A percentile compares a stretch with the other conserved stretches of the same genome.
phyloP scores from a whole-genome alignment of 2,329 filamentous ascomycete genomes.

The Fusarium sarcochroum region DNA sequence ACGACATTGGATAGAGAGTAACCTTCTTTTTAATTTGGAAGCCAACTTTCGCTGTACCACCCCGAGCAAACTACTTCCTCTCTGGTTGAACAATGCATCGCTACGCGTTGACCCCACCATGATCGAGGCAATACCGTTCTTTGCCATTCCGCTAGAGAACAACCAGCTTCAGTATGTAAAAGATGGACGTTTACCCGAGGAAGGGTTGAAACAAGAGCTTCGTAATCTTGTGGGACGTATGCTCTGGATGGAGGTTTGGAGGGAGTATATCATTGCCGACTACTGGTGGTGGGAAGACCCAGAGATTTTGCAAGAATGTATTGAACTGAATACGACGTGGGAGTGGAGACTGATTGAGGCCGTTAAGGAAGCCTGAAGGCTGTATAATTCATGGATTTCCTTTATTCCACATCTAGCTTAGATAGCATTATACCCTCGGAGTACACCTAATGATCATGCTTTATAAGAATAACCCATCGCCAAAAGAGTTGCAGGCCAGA shows the following conservation, averaged over 20 bases:
- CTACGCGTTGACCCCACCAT: conserved; percentile 62
- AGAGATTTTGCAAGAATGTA: conserved; percentile 67
- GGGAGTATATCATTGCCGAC: conserved; percentile 61
- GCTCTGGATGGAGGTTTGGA: conserved; percentile 74
- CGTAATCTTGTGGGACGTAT: conserved; percentile 67
- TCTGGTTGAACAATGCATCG: conserved; percentile 69
- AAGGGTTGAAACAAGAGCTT: conserved; percentile 60
- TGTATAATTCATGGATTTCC: no score
- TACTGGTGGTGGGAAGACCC: conserved; percentile 74
- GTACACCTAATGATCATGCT: not conserved
- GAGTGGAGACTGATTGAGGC: conserved; percentile 70
- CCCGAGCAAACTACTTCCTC: conserved; percentile 69
- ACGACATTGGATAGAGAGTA: conserved; percentile 71
- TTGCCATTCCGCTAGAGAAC: conserved; percentile 54
- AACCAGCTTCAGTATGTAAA: conserved; percentile 28
- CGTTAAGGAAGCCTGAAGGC: conserved; percentile 58
- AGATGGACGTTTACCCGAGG: conserved; percentile 45
- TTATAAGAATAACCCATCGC: no score
- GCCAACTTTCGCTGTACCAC: conserved; percentile 70
- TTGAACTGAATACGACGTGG: conserved; percentile 67
- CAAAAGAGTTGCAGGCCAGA: no score
- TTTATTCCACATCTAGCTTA: not conserved
- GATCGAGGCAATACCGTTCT: conserved; percentile 62
- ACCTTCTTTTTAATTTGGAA: conserved; percentile 72
- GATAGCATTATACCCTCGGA: conserved; percentile 29